Evolutionary conservation across 805 yeast species (phyloP).

Genomic region (Brettanomyces bruxellensis): DNA sequence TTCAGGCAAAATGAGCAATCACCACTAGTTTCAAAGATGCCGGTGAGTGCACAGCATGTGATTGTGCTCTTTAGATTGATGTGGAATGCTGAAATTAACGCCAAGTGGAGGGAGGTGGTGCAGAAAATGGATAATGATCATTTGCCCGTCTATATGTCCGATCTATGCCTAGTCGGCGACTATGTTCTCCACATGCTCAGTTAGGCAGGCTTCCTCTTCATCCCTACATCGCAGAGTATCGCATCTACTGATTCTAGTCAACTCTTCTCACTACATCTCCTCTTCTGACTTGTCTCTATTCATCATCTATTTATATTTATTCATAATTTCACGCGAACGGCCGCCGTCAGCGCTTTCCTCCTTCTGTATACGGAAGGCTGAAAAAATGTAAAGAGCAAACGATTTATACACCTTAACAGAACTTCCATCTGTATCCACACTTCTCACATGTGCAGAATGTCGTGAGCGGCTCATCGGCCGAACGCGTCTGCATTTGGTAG

Average conservation of each 20-base stretch:
- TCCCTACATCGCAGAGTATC: no score
- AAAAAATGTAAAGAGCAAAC: no score
- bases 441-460: slow-evolving; percentile 97
- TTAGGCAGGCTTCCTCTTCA: not conserved
- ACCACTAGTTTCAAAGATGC: not conserved
- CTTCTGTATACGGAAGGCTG: no score
- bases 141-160: slow-evolving; percentile 3
- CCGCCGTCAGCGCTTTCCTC: no score
- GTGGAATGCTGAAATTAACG: slow-evolving; percentile 3
- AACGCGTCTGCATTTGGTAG: slow-evolving; percentile 95
- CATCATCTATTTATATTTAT: not conserved
- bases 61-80: slow-evolving; percentile 3
- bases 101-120: slow-evolving; percentile 5
- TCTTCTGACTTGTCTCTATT: not conserved
- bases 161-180: slow-evolving; percentile 7
- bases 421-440: slow-evolving; percentile 98
- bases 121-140: slow-evolving; percentile 3
- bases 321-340: not conserved
- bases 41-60: not conserved
- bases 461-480: slow-evolving; percentile 98
- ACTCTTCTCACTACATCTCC: not conserved
- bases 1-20: not conserved
- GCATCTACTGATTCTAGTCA: no score
- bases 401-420: slow-evolving; percentile 39
- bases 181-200: not conserved